A percentile compares a stretch with the other conserved stretches of the same genome.
These are phyloP conservation scores for Scenedesmus sp. DNA, from an alignment of 163 green algal genomes.

Conservation along the genomic window DNA sequence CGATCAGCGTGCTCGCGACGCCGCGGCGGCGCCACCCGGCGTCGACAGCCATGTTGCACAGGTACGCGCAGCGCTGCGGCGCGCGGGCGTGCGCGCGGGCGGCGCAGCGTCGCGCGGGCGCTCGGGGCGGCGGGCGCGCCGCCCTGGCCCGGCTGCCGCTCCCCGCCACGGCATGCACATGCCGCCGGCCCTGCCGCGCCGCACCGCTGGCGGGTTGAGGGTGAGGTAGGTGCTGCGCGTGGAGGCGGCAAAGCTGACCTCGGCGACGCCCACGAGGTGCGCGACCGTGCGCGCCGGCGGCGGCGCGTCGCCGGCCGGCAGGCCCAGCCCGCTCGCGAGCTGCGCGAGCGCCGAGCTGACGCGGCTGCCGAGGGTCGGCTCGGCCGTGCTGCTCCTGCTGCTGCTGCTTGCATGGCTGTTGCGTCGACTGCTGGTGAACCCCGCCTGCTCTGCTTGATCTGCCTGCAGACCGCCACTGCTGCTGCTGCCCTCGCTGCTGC, in stretches of 20 bases:
- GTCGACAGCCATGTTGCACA: constrained; percentile 57
- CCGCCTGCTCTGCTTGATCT: too few species aligned
- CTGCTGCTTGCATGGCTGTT: background rate
- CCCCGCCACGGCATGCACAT: background rate
- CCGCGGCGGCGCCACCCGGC: constrained; percentile 31
- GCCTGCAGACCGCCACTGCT: background rate
- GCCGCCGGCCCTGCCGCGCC: background rate
- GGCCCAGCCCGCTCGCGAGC: constrained; percentile 1
- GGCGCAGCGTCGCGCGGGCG: too few species aligned
- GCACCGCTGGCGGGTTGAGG: constrained; percentile 45
- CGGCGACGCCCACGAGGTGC: constrained; percentile 44
- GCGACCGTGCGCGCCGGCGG: background rate
- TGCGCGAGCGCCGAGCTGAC: constrained; percentile 6
- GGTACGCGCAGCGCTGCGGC: constrained; percentile 50
- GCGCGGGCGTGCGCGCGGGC: too few species aligned
- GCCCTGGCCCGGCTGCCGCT: too few species aligned
- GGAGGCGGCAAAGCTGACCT: constrained; percentile 45
- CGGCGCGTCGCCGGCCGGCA: constrained; percentile 1
- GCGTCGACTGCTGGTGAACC: constrained; percentile 4
- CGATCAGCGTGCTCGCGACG: constrained; percentile 40
- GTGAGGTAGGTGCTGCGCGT: constrained; percentile 50
- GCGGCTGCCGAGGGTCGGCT: background rate
- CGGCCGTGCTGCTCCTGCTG: background rate
- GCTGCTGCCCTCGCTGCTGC: background rate
- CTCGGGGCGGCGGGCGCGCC: too few species aligned